Conservation (phyloP, 2,329 filamentous ascomycete species). For the Penicillium sp. region DNA sequence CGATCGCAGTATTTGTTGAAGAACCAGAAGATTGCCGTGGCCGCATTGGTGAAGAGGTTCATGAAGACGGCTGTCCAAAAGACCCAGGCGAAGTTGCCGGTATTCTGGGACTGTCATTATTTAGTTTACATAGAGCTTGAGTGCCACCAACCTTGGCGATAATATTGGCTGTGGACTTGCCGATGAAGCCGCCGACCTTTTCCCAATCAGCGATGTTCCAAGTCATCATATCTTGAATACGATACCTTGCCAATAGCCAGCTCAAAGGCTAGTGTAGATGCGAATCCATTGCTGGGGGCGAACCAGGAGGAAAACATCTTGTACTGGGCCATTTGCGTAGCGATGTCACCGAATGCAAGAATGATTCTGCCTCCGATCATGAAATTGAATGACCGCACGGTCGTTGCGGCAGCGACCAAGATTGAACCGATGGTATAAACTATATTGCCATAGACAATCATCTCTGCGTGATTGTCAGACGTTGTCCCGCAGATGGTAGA, state of each 20-base stretch:
- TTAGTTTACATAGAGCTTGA: too few species aligned
- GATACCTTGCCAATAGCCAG: constrained; percentile 56
- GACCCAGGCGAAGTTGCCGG: constrained; percentile 61
- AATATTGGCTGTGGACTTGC: constrained; percentile 59
- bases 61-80: constrained; percentile 65
- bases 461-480: constrained; percentile 29
- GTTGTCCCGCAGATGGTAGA: neutral
- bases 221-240: neutral
- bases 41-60: constrained; percentile 61
- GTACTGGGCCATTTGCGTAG: constrained; percentile 64
- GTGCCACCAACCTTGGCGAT: constrained; percentile 46
- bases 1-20: constrained; percentile 55
- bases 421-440: constrained; percentile 59
- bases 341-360: constrained; percentile 60
- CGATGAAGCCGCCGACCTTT: constrained; percentile 58
- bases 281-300: constrained; percentile 60
- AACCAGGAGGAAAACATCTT: constrained; percentile 67
- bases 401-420: constrained; percentile 58
- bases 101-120: constrained; percentile 39
- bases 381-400: constrained; percentile 56
- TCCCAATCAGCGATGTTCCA: neutral
- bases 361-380: constrained; percentile 60
- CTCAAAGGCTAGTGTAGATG: constrained; percentile 60
- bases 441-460: constrained; percentile 62
- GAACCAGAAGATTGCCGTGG: constrained; percentile 54